Evolutionary conservation across 2,329 filamentous ascomycete species (phyloP), one percentile per base, ranked within the genome.

Genomic region (Huntiella decipiens): DNA sequence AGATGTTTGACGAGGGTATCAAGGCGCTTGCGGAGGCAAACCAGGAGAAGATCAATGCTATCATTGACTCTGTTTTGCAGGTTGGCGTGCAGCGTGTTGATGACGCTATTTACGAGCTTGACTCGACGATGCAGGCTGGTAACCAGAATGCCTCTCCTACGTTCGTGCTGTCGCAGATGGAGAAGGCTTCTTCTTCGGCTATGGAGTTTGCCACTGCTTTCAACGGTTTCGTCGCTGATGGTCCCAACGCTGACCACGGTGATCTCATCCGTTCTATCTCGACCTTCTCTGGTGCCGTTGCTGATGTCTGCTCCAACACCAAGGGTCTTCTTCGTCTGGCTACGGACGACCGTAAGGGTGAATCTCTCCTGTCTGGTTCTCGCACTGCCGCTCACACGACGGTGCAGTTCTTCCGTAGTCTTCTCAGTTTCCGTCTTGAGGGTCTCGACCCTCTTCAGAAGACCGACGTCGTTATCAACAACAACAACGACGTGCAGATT

Each of bases 151-250:
- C 91, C 1, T 93, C 87, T 36, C 86, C 91, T 11, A 76, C 88
- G 1, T 96, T 92, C 58, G 87, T 98, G 10, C 70, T 98, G 43
- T 96, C 88, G 2, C 88, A 96, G 60, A 87, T 96, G 49, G 91
- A 98, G 60, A 98, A 96, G 66, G 87, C 91, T 0, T 91, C 87
- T 5, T 77, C 86, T 7, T 93, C 79, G 53, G 85, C 91, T 10
- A 96, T 92, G 62, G 91, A 98, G 59, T 98, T 98, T 62, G 91
- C 88, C 1, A 96, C 88, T 0, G 80, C 91, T 0, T 98, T 96
- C 70, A 98, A 95, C 67, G 93, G 93, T 63, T 96, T 92, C 61
- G 92, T 98, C 55, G 91, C 88, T 5, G 91, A 98, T 58, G 91
- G 91, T 0, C 87, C 88, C 4, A 93, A 87, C 60, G 85, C 83